Conservation (phyloP, 495 filamentous ascomycete species). For the Aspergillus cavernicola region DNA sequence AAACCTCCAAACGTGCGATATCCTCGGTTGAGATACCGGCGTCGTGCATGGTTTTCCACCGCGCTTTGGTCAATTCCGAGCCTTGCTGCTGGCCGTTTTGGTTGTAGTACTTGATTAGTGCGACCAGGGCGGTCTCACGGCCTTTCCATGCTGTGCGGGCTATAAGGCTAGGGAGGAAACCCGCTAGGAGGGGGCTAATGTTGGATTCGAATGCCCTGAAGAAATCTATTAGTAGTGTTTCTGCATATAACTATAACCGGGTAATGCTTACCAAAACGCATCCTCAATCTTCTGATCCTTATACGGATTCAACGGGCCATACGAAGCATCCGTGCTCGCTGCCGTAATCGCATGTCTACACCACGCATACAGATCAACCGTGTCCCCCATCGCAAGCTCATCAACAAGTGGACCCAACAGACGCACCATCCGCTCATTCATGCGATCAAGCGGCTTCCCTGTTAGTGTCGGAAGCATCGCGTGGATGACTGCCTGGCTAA, state of each 20-base stretch:
- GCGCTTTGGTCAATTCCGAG: slow-evolving; percentile 28
- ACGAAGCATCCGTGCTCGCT: slow-evolving; percentile 47
- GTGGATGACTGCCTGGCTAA: slow-evolving; percentile 14
- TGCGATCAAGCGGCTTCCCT: slow-evolving; percentile 23
- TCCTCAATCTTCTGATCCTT: slow-evolving; percentile 32
- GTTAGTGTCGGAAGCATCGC: slow-evolving; percentile 26
- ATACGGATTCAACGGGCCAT: slow-evolving; percentile 50
- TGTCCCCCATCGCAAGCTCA: slow-evolving; percentile 4
- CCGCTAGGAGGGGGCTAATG: slow-evolving; percentile 31
- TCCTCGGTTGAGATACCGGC: slow-evolving; percentile 34
- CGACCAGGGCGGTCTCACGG: slow-evolving; percentile 30
- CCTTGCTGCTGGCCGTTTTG: slow-evolving; percentile 26
- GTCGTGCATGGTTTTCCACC: slow-evolving; percentile 29
- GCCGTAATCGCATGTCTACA: slow-evolving; percentile 38
- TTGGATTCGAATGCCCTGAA: slow-evolving; percentile 43
- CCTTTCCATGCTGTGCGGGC: slow-evolving; percentile 38
- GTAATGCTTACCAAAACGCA: slow-evolving; percentile 48
- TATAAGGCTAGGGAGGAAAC: slow-evolving; percentile 33
- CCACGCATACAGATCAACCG: slow-evolving; percentile 36
- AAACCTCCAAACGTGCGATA: slow-evolving; percentile 40
- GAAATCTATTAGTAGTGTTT: too few relatives aligned
- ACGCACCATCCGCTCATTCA: slow-evolving; percentile 28
- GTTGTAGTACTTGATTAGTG: slow-evolving; percentile 41
- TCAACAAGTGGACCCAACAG: slow-evolving; percentile 17
- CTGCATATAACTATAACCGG: too few relatives aligned